phyloP scores from a whole-genome alignment of 495 filamentous ascomycete genomes.

The Beverwykella pulmonaria region DNA sequence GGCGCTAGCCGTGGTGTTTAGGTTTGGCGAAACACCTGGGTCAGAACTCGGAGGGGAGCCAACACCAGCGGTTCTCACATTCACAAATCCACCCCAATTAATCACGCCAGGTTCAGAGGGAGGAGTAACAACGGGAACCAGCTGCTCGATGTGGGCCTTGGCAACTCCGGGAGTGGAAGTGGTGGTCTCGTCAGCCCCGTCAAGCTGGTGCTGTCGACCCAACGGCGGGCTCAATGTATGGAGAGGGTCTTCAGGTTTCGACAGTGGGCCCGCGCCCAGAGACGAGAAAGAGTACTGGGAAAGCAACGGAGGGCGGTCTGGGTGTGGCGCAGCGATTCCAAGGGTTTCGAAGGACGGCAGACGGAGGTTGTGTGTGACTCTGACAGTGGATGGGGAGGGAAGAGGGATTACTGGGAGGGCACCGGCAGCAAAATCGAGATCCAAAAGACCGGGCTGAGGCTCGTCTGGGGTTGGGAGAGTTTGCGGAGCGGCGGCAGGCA shows the following conservation, averaged over 20 bases:
- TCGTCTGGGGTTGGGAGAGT: slow-evolving; percentile 25
- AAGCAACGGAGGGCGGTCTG: slow-evolving; percentile 35
- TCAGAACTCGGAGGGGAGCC: slow-evolving; percentile 40
- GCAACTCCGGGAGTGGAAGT: not conserved
- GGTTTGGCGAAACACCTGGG: slow-evolving; percentile 19
- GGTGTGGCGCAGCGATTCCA: slow-evolving; percentile 45
- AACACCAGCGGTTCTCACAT: slow-evolving; percentile 31
- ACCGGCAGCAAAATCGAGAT: slow-evolving; percentile 13
- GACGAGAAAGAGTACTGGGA: slow-evolving; percentile 23
- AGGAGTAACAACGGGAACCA: slow-evolving; percentile 42
- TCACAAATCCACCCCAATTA: slow-evolving; percentile 37
- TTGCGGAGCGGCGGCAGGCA: not conserved
- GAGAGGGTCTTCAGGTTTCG: slow-evolving; percentile 36
- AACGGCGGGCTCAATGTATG: slow-evolving; percentile 27
- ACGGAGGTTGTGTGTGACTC: slow-evolving; percentile 36
- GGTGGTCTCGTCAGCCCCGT: slow-evolving; percentile 2
- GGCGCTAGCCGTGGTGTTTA: not conserved
- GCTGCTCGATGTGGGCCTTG: slow-evolving; percentile 22
- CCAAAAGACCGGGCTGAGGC: slow-evolving; percentile 15
- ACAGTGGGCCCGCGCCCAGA: slow-evolving; percentile 33
- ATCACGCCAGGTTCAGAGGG: slow-evolving; percentile 39
- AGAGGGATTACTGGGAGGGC: slow-evolving; percentile 26
- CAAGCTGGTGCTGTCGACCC: slow-evolving; percentile 6
- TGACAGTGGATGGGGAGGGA: slow-evolving; percentile 27
- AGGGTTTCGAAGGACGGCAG: slow-evolving; percentile 46